Conservation (phyloP, 768 basidiomycete genomes). For the Mycena metata region DNA sequence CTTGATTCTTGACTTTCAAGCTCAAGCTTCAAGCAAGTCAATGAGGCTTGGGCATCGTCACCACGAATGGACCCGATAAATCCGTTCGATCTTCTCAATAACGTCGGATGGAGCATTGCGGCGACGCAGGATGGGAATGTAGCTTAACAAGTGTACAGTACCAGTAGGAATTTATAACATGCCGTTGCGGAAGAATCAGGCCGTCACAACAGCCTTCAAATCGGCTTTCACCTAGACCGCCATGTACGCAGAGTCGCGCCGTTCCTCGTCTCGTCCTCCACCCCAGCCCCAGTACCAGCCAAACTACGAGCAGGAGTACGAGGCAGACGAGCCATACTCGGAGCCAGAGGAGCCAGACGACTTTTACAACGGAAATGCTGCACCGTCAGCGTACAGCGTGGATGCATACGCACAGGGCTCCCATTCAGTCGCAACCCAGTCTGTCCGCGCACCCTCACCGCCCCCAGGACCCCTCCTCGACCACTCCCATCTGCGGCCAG, state of each 20-base stretch:
- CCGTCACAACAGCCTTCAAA: neutral
- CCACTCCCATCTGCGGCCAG: constrained; percentile 93
- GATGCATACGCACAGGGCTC: constrained; percentile 48
- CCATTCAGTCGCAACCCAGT: constrained; percentile 64
- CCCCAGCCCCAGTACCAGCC: constrained; percentile 44
- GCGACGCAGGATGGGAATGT: too few species aligned
- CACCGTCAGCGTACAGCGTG: constrained; percentile 48
- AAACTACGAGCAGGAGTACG: constrained; percentile 48
- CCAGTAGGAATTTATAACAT: neutral
- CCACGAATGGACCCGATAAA: too few species aligned
- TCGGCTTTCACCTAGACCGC: constrained; percentile 21
- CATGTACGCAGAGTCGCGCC: constrained; percentile 45
- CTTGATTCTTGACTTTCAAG: too few species aligned
- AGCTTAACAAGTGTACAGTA: too few species aligned
- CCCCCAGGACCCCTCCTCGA: constrained; percentile 81
- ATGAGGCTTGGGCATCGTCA: too few species aligned
- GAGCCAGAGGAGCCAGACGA: constrained; percentile 63
- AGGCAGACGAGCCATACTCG: constrained; percentile 58
- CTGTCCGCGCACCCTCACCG: constrained; percentile 76
- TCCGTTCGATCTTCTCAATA: too few species aligned
- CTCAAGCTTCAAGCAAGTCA: too few species aligned
- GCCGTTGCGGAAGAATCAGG: neutral
- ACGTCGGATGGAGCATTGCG: too few species aligned
- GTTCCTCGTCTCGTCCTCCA: constrained; percentile 44
- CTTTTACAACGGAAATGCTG: constrained; percentile 58